Evolutionary conservation across 2,329 filamentous ascomycete genomes (phyloP).

Genomic region (Akanthomyces muscarius): DNA sequence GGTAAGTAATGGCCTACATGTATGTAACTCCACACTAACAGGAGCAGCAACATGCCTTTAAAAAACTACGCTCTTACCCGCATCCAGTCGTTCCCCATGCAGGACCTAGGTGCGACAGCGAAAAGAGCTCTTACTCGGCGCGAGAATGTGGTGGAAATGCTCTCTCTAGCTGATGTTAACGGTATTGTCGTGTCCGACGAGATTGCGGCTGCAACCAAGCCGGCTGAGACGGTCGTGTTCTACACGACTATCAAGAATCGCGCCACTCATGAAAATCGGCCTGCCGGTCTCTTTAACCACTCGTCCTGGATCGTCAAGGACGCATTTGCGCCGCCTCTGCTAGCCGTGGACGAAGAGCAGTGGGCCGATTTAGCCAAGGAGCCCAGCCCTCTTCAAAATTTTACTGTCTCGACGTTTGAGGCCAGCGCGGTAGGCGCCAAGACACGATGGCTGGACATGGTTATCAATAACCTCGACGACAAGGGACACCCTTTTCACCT

Average conservation of each 20-base stretch:
- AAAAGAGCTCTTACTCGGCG: not conserved
- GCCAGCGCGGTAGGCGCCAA: not conserved
- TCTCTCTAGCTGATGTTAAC: constrained; percentile 3
- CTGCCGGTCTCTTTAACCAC: constrained; percentile 23
- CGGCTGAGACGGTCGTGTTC: constrained; percentile 18
- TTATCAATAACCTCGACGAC: constrained; percentile 49
- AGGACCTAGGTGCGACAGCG: not conserved
- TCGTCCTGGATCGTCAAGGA: constrained; percentile 21
- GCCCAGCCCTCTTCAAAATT: constrained; percentile 18
- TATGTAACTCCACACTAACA: not conserved
- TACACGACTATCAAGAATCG: constrained; percentile 24
- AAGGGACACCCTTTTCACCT: constrained; percentile 47
- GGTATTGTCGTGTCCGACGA: not conserved
- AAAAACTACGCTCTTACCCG: constrained; percentile 22
- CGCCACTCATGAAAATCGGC: constrained; percentile 21
- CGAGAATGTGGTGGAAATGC: not conserved
- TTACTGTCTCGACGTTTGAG: constrained; percentile 20
- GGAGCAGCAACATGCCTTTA: constrained; percentile 22
- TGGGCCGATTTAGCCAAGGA: constrained; percentile 20
- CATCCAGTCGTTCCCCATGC: constrained; percentile 21
- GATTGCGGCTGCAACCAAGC: not conserved
- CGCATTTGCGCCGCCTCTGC: constrained; percentile 17
- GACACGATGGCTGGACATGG: constrained; percentile 42
- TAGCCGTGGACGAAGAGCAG: constrained; percentile 16
- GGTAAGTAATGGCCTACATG: not conserved